phyloP scores from a whole-genome alignment of 2,329 filamentous ascomycete species.

The Microcyclosporella mali region DNA sequence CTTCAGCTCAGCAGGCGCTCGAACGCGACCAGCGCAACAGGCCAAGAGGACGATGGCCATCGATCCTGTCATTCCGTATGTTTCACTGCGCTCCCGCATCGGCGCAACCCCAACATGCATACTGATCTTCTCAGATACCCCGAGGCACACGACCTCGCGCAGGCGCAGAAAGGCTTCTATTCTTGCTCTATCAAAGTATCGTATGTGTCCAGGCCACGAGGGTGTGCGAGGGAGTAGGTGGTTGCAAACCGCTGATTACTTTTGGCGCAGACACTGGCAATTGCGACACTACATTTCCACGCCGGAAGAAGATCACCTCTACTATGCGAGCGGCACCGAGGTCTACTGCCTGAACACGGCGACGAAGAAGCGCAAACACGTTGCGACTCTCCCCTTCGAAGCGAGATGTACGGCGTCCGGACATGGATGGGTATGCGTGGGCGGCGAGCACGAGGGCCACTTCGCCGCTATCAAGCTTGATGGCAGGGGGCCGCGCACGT shows the following conservation, averaged over 20 bases:
- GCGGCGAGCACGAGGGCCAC: conserved; percentile 75
- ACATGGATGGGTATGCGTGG: conserved; percentile 83
- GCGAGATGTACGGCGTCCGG: conserved; percentile 83
- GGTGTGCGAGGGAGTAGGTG: no score
- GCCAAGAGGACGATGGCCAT: conserved; percentile 8
- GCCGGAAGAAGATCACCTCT: conserved; percentile 68
- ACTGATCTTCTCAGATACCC: conserved; percentile 33
- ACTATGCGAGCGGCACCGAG: conserved; percentile 72
- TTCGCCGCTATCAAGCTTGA: conserved; percentile 70
- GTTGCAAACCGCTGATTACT: not conserved
- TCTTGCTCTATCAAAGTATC: conserved; percentile 44
- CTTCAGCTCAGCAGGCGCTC: not conserved
- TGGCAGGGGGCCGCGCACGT: conserved; percentile 32
- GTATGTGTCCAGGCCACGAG: conserved; percentile 39
- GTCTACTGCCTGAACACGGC: conserved; percentile 54
- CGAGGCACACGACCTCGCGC: conserved; percentile 42
- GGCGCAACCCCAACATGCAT: no score
- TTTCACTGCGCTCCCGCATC: no score
- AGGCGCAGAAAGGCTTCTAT: conserved; percentile 41
- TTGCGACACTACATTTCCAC: conserved; percentile 84
- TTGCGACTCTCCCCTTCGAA: conserved; percentile 60
- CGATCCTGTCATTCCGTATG: conserved; percentile 5
- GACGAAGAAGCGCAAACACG: conserved; percentile 65
- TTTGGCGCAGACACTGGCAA: conserved; percentile 65
- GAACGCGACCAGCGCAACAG: not conserved